Evolutionary conservation across 352 stramenopile genomes (phyloP).

Genomic region (Phytophthora vignae): DNA sequence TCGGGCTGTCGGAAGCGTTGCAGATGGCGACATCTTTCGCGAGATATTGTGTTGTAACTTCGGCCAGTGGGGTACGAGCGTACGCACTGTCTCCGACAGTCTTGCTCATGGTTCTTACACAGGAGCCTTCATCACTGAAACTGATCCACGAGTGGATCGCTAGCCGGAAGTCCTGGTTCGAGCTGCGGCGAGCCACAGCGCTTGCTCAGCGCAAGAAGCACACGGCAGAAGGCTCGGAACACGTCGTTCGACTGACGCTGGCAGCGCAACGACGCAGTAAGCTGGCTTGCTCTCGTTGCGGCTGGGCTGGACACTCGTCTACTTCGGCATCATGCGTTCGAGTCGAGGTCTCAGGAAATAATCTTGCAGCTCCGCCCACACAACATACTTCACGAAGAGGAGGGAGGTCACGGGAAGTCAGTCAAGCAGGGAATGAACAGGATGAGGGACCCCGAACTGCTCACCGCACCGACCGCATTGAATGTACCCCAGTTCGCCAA

Average conservation of each 20-base stretch:
- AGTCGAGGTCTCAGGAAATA: constrained; percentile 12
- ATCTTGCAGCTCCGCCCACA: not conserved
- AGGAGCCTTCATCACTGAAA: constrained; percentile 42
- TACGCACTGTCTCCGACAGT: constrained; percentile 49
- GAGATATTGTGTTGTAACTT: constrained; percentile 58
- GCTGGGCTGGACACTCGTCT: constrained; percentile 59
- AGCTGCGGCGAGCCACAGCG: constrained; percentile 61
- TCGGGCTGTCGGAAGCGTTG: constrained; percentile 53
- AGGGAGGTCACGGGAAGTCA: constrained; percentile 10
- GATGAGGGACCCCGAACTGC: constrained; percentile 5
- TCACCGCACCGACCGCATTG: not conserved
- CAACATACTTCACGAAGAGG: constrained; percentile 1
- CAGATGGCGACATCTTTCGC: constrained; percentile 48
- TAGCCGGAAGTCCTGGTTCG: constrained; percentile 60
- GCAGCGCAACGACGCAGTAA: constrained; percentile 55
- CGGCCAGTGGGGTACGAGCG: constrained; percentile 34
- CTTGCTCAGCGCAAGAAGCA: constrained; percentile 63
- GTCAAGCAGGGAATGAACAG: constrained; percentile 14
- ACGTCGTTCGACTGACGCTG: constrained; percentile 40
- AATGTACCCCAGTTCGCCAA: constrained; percentile 6
- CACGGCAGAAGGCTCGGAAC: constrained; percentile 34
- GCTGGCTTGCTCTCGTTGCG: constrained; percentile 64
- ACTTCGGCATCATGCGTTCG: constrained; percentile 56
- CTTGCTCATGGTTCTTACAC: constrained; percentile 39
- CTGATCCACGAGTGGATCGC: constrained; percentile 53